phyloP scores from a whole-genome alignment of 1,284 basidiomycete species.

The Ustilago esculenta region DNA sequence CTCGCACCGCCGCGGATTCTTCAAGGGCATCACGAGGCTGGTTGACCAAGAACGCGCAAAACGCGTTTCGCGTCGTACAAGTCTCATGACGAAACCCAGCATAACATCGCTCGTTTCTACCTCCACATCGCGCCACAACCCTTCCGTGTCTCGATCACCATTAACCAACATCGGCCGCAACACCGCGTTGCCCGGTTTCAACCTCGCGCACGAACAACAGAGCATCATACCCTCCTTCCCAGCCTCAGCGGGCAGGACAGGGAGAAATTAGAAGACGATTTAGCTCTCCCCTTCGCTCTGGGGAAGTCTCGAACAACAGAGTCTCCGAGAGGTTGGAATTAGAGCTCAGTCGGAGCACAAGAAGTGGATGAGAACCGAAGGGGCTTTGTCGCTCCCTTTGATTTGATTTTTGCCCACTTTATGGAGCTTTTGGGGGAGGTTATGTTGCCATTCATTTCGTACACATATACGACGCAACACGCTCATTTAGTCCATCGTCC shows the following conservation, averaged over 20 bases:
- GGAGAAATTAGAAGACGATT: neutral
- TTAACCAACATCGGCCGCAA: neutral
- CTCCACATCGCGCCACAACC: too few species aligned
- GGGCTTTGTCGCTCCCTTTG: conserved; percentile 2
- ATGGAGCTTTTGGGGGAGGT: too few species aligned
- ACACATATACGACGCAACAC: too few species aligned
- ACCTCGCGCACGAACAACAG: conserved; percentile 8
- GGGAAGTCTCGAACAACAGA: conserved; percentile 18
- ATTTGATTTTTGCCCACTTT: too few species aligned
- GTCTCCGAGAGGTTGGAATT: conserved; percentile 12
- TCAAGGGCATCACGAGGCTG: conserved; percentile 18
- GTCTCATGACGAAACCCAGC: conserved; percentile 6
- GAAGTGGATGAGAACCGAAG: neutral
- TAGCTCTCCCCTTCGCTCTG: neutral
- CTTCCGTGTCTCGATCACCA: too few species aligned
- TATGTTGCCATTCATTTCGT: too few species aligned
- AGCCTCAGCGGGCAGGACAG: neutral
- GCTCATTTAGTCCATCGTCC: too few species aligned
- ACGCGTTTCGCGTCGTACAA: neutral
- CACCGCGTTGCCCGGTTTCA: neutral
- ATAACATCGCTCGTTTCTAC: neutral
- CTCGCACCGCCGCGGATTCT: conserved; percentile 1
- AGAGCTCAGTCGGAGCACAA: neutral
- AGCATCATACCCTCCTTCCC: conserved; percentile 40
- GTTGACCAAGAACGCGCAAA: conserved; percentile 11